A percentile compares a stretch with the other conserved stretches of the same genome.
These are phyloP conservation scores for Picea sitchensis DNA, from an alignment of 75 land plant species.

Conservation along the genomic window DNA sequence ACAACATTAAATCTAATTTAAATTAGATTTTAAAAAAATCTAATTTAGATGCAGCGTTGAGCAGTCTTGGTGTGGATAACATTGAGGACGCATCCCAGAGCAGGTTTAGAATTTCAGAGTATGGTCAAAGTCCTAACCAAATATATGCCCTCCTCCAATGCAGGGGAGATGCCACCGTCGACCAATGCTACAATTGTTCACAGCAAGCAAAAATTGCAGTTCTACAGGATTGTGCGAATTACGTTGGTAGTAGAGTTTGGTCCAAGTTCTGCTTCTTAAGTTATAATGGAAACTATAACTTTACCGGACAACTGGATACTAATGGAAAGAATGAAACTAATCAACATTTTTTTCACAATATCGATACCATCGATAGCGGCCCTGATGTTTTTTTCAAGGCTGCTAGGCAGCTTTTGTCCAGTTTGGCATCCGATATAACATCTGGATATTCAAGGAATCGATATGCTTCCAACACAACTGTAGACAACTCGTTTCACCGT, in stretches of 20 bases:
- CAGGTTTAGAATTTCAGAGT: no score
- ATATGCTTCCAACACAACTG: background rate
- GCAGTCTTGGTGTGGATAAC: no score
- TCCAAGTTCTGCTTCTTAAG: background rate
- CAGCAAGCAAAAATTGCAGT: background rate
- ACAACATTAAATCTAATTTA: no score
- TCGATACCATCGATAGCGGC: no score
- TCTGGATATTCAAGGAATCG: background rate
- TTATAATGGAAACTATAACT: background rate
- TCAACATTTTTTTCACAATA: background rate
- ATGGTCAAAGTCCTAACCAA: no score
- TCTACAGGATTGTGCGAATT: background rate
- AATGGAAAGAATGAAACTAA: background rate
- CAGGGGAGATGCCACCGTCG: no score
- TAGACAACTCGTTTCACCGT: background rate
- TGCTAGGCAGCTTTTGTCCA: background rate
- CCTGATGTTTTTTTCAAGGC: background rate
- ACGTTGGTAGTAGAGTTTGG: background rate
- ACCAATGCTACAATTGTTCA: no score
- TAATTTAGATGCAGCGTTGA: no score
- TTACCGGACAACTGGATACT: background rate
- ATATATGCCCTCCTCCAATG: no score
- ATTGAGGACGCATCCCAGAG: no score
- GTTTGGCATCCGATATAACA: background rate
- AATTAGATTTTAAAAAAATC: no score